These are phyloP conservation scores for Elaeis guineensis DNA, from an alignment of 176 grass and related monocot genomes.

Conservation along the genomic window DNA sequence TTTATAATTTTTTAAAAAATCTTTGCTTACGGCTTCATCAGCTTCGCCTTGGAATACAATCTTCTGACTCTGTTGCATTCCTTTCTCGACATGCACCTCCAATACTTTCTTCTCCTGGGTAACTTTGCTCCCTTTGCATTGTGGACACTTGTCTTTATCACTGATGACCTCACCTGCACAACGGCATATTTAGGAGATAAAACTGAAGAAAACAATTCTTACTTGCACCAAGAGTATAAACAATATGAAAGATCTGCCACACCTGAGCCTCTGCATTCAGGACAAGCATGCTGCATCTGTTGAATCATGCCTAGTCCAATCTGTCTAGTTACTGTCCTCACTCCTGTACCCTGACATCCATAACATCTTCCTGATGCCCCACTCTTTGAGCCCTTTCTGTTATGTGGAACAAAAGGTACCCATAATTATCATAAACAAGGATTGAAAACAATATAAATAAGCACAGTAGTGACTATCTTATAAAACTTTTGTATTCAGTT, in stretches of 20 bases:
- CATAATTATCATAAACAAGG: neutral
- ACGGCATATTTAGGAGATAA: neutral
- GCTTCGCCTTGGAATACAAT: slow-evolving; percentile 95
- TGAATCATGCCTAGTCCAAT: slow-evolving; percentile 96
- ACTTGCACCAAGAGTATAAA: neutral
- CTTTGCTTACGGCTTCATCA: slow-evolving; percentile 74
- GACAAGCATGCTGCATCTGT: slow-evolving; percentile 78
- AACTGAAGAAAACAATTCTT: neutral
- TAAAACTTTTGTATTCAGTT: too few relatives aligned
- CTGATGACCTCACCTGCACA: slow-evolving; percentile 78
- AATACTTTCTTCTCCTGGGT: slow-evolving; percentile 78
- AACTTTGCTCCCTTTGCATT: slow-evolving; percentile 70
- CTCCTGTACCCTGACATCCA: slow-evolving; percentile 66
- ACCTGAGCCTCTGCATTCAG: slow-evolving; percentile 90
- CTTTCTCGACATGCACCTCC: slow-evolving; percentile 92
- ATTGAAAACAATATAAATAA: too few relatives aligned
- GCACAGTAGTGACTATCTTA: too few relatives aligned
- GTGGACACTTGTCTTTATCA: slow-evolving; percentile 75
- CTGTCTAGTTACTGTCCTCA: slow-evolving; percentile 77
- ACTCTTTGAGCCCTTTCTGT: slow-evolving; percentile 88
- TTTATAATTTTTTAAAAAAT: too few relatives aligned
- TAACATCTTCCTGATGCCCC: slow-evolving; percentile 62
- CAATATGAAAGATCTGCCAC: neutral
- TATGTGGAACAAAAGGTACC: slow-evolving; percentile 12
- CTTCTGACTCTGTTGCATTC: slow-evolving; percentile 93